These are phyloP conservation scores for Arxiozyma slooffiae DNA, from an alignment of 1,139 yeast genomes.

Conservation along the genomic window DNA sequence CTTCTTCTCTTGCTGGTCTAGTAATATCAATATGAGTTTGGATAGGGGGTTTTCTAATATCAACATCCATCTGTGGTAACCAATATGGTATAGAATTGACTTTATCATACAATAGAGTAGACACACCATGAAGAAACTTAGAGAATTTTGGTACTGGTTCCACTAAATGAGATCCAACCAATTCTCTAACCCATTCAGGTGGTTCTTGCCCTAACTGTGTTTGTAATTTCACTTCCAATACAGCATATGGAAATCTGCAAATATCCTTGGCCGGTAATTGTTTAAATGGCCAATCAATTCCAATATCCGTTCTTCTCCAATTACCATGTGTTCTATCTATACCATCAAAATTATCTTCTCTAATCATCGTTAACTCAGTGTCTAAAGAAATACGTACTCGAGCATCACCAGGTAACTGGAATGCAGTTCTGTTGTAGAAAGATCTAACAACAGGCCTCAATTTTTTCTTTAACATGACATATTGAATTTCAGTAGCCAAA, in stretches of 20 bases:
- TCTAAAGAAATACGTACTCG: conserved; percentile 95
- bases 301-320: conserved; percentile 98
- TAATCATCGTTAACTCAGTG: conserved; percentile 88
- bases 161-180: conserved; percentile 82
- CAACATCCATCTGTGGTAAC: conserved; percentile 97
- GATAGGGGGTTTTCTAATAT: conserved; percentile 79
- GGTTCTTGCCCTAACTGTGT: conserved; percentile 98
- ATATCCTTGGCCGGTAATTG: conserved; percentile 78
- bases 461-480: conserved; percentile 71
- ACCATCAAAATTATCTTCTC: conserved; percentile 96
- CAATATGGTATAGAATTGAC: conserved; percentile 86
- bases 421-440: conserved; percentile 94
- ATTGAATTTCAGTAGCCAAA: conserved; percentile 86
- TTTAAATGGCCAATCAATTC: conserved; percentile 88
- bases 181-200: conserved; percentile 91
- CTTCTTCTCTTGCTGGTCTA: conserved; percentile 28
- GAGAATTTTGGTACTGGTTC: conserved; percentile 98
- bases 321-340: conserved; percentile 79
- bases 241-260: conserved; percentile 94
- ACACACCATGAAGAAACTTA: conserved; percentile 92
- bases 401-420: conserved; percentile 98
- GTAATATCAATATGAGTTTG: conserved; percentile 36
- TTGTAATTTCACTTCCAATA: conserved; percentile 89
- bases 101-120: conserved; percentile 72
- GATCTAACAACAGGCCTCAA: conserved; percentile 92